Evolutionary conservation across 768 basidiomycete species (phyloP).

Genomic region (Tubosaeta sp.): DNA sequence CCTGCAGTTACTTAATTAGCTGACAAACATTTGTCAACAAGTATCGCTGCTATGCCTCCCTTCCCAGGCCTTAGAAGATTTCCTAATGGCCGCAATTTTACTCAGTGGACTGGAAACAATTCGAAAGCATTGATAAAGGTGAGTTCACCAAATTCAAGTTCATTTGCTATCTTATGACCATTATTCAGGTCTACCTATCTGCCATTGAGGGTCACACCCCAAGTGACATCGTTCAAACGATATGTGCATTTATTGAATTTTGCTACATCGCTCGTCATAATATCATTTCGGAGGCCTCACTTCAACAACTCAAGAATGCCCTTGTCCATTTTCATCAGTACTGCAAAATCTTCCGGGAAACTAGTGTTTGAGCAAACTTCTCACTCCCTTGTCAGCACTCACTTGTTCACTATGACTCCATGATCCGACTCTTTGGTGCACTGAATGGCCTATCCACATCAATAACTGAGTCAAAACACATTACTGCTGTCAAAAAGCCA

Average conservation of each 20-base stretch:
- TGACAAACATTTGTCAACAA: background rate
- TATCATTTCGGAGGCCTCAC: slow-evolving; percentile 16
- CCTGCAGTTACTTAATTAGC: too few relatives aligned
- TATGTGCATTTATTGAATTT: background rate
- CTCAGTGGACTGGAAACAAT: background rate
- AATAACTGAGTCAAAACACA: slow-evolving; percentile 36
- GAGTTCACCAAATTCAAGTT: background rate
- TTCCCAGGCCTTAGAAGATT: background rate
- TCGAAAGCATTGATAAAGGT: background rate
- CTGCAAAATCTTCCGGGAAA: slow-evolving; percentile 14
- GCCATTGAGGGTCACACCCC: background rate
- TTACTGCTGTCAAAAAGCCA: slow-evolving; percentile 34
- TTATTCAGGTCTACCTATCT: slow-evolving; percentile 3
- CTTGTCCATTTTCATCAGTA: slow-evolving; percentile 23
- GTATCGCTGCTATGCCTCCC: background rate
- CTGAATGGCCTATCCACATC: slow-evolving; percentile 35
- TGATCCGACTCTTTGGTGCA: slow-evolving; percentile 29
- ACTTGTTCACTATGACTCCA: slow-evolving; percentile 24
- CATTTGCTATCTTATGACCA: slow-evolving; percentile 19
- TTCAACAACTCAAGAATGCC: slow-evolving; percentile 16
- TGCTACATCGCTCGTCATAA: slow-evolving; percentile 16
- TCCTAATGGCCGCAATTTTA: background rate
- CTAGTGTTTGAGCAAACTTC: slow-evolving; percentile 16
- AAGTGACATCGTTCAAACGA: background rate
- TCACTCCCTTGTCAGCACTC: slow-evolving; percentile 33